Conservation (phyloP, 495 filamentous ascomycete genomes). For the Aspergillus kassunensis region DNA sequence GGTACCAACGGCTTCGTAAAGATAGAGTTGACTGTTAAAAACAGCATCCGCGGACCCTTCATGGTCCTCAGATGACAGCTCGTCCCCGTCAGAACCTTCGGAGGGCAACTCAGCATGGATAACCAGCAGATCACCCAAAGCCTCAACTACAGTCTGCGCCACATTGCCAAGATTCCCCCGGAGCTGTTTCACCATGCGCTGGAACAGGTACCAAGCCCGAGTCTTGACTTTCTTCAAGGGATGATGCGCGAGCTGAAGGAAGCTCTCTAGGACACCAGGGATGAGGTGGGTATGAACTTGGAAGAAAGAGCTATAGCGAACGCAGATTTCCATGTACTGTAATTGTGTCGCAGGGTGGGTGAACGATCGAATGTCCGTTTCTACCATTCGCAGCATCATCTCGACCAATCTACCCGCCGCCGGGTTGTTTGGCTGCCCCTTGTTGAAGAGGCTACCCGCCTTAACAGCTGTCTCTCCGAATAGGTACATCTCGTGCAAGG, state of each 20-base stretch:
- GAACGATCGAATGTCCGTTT: slow-evolving; percentile 80
- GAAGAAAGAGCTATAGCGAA: slow-evolving; percentile 91
- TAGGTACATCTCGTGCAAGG: slow-evolving; percentile 94
- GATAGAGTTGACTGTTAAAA: slow-evolving; percentile 85
- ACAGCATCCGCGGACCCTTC: slow-evolving; percentile 82
- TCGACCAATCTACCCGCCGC: slow-evolving; percentile 73
- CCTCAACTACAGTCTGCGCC: slow-evolving; percentile 81
- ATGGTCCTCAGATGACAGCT: slow-evolving; percentile 88
- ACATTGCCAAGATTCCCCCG: slow-evolving; percentile 79
- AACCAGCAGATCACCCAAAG: slow-evolving; percentile 80
- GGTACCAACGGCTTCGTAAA: slow-evolving; percentile 91
- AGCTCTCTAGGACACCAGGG: slow-evolving; percentile 82
- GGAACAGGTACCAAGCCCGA: slow-evolving; percentile 95
- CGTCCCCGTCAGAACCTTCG: slow-evolving; percentile 72
- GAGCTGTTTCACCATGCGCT: slow-evolving; percentile 86
- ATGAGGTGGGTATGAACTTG: slow-evolving; percentile 74
- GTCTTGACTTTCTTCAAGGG: slow-evolving; percentile 77
- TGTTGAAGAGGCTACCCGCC: slow-evolving; percentile 75
- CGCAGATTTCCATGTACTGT: slow-evolving; percentile 97
- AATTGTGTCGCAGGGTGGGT: slow-evolving; percentile 88
- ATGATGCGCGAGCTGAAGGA: slow-evolving; percentile 85
- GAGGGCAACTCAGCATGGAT: slow-evolving; percentile 84
- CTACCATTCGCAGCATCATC: slow-evolving; percentile 94
- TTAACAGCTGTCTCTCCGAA: slow-evolving; percentile 90
- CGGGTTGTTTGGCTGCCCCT: slow-evolving; percentile 69